Evolutionary conservation across 2,329 filamentous ascomycete species (phyloP), one percentile per base, ranked within the genome.

Genomic region (Didymellaceae sp.): DNA sequence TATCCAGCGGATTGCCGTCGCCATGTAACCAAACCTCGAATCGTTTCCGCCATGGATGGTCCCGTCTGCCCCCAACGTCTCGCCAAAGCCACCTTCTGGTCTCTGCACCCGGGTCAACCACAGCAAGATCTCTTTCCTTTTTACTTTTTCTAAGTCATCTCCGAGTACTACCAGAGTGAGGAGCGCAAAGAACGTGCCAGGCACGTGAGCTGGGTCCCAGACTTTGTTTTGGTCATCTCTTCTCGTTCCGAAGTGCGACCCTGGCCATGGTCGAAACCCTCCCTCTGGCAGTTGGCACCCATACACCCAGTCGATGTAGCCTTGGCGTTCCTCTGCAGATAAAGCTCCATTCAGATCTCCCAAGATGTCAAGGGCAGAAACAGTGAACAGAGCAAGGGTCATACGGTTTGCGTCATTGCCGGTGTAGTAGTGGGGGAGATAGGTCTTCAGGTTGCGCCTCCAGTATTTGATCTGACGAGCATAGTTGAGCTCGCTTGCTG

Each of bases 341-440:
- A 86, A 79, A 34, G 81, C 79, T 40, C 77, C 75, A 5, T 83
- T 73, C 30, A 90, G 78, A 1, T 81, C 80, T 10, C 83, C 86
- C 22, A 99, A 85, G 1, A 97, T 77, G 68, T 96, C 91, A 39
- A 96, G 81, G 1, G 91, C 90, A 6, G 90, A 88, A 64, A 97
- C 77, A 60, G 88, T 92, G 78, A 99, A 96, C 78, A 88, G 96
- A 60, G 86, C 91, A 45, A 97, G 85, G 5, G 88, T 89, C 78
- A 97, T 88, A 65, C 94, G 91, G 65, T 88, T 93, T 61, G 91
- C 91, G 77, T 99, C 94, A 72, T 89, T 94, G 70, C 86, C 82
- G 13, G 90, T 95, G 78, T 97, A 99, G 56, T 85, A 81, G 35
- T 86, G 82, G 0, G 94, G 94, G 6, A 99, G 85, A 55, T 88